phyloP scores from a whole-genome alignment of 2,329 filamentous ascomycete genomes.

The Fusarium duplospermum region DNA sequence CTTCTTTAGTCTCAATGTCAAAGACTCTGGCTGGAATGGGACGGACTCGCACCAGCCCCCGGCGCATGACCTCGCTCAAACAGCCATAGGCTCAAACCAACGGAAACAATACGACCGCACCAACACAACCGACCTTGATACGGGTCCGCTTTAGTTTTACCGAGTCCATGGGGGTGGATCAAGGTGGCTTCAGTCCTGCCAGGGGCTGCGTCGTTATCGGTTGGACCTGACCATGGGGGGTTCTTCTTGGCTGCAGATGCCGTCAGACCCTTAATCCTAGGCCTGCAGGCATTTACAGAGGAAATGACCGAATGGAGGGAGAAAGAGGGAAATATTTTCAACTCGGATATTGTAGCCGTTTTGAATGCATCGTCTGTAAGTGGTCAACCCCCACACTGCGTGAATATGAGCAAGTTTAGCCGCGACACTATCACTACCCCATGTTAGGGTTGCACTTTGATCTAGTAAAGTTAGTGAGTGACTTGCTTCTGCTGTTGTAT shows the following conservation, averaged over 20 bases:
- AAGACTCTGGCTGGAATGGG: background rate
- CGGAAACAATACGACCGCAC: no score
- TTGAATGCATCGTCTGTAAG: background rate
- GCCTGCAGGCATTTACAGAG: background rate
- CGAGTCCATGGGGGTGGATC: background rate
- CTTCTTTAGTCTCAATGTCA: no score
- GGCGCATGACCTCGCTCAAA: background rate
- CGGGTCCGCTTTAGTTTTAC: constrained; percentile 15
- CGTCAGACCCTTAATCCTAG: background rate
- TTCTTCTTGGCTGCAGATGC: background rate
- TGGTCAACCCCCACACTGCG: background rate
- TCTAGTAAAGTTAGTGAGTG: background rate
- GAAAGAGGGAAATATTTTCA: background rate
- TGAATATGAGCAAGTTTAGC: background rate
- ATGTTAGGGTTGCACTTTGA: background rate
- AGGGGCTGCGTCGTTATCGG: constrained; percentile 16
- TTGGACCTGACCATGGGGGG: background rate
- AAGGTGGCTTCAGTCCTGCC: background rate
- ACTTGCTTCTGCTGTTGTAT: background rate
- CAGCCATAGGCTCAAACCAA: no score
- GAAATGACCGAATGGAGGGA: background rate
- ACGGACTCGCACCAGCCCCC: constrained; percentile 17
- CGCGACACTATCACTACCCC: background rate
- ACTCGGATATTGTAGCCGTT: background rate
- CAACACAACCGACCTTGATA: no score